Conservation (phyloP, 768 basidiomycete species). For the Leccinum uliginosum region DNA sequence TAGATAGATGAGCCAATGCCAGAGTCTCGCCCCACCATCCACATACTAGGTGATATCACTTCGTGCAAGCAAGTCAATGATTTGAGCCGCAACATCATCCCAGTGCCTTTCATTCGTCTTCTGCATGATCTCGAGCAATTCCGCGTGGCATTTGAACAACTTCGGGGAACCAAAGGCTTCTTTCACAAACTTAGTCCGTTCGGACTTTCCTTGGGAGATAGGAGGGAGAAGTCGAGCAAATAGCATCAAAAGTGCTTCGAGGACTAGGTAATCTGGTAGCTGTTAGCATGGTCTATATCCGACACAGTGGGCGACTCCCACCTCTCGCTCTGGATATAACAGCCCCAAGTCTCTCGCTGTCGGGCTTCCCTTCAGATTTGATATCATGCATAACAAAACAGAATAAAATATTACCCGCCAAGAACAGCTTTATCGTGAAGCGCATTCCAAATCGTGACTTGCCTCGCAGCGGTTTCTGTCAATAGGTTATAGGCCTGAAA, state of each 20-base stretch:
- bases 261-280: slow-evolving; percentile 47
- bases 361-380: not conserved
- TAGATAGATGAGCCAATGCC: slow-evolving; percentile 3
- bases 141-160: slow-evolving; percentile 33
- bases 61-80: slow-evolving; percentile 44
- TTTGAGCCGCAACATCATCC: slow-evolving; percentile 46
- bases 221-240: slow-evolving; percentile 55
- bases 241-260: slow-evolving; percentile 54
- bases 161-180: slow-evolving; percentile 44
- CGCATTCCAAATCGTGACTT: slow-evolving; percentile 40
- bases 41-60: slow-evolving; percentile 48
- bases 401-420: slow-evolving; percentile 41
- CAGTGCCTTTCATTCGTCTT: slow-evolving; percentile 43
- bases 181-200: slow-evolving; percentile 45
- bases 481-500: slow-evolving; percentile 51
- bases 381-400: not conserved
- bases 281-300: not conserved
- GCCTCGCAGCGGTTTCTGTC: slow-evolving; percentile 41
- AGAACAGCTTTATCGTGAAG: slow-evolving; percentile 42
- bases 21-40: not conserved
- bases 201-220: slow-evolving; percentile 29
- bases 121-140: slow-evolving; percentile 40
- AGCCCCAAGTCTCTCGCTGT: slow-evolving; percentile 44
- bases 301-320: slow-evolving; percentile 14
- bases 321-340: slow-evolving; percentile 48